These are phyloP conservation scores for Scheffersomyces stipitis DNA, from an alignment of 805 yeast species.

Conservation along the genomic window DNA sequence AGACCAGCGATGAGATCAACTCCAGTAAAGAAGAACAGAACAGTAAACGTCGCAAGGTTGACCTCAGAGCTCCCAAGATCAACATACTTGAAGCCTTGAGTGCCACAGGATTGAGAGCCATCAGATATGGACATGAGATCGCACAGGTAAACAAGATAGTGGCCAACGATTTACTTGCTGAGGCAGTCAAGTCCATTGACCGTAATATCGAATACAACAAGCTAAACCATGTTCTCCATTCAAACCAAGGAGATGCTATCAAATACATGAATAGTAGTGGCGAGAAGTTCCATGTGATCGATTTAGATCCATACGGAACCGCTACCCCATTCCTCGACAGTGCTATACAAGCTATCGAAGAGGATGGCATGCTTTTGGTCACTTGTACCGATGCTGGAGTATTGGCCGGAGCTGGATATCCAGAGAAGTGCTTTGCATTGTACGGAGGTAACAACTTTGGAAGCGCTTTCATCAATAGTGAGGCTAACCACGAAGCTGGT, in stretches of 20 bases:
- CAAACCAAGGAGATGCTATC: constrained; percentile 90
- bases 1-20: constrained; percentile 1
- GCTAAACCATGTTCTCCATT: constrained; percentile 53
- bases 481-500: constrained; percentile 92
- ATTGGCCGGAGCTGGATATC: constrained; percentile 92
- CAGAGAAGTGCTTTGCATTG: constrained; percentile 92
- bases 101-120: constrained; percentile 93
- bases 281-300: constrained; percentile 76
- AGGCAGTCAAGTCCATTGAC: constrained; percentile 80
- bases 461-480: constrained; percentile 48
- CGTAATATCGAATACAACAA: constrained; percentile 69
- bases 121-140: constrained; percentile 89
- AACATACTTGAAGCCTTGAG: constrained; percentile 85
- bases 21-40: constrained; percentile 6
- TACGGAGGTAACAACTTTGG: constrained; percentile 93
- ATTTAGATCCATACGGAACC: constrained; percentile 96
- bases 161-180: constrained; percentile 86
- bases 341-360: constrained; percentile 79
- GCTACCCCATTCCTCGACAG: constrained; percentile 95
- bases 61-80: constrained; percentile 26
- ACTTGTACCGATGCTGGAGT: constrained; percentile 98
- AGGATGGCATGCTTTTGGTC: constrained; percentile 82
- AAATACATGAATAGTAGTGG: constrained; percentile 60
- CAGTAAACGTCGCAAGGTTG: constrained; percentile 13
- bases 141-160: constrained; percentile 70